A percentile compares a stretch with the other conserved stretches of the same genome.
These are phyloP conservation scores for Penicillium parvum DNA, from an alignment of 495 filamentous ascomycete genomes.

Conservation along the genomic window DNA sequence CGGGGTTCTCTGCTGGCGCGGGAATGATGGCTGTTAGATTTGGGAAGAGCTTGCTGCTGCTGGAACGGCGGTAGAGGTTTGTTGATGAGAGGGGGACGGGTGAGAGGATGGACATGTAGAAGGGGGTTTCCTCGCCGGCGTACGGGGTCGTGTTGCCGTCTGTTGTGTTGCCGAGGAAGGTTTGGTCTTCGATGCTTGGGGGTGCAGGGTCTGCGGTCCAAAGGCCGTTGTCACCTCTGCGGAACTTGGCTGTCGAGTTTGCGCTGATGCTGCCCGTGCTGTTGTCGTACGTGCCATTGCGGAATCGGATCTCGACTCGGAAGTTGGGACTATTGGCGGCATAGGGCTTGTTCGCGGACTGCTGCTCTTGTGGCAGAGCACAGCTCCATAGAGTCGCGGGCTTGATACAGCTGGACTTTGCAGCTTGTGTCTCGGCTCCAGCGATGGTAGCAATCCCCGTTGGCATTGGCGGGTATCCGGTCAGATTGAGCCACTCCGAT, in stretches of 20 bases:
- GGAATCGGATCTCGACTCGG: slow-evolving; percentile 71
- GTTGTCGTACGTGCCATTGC: slow-evolving; percentile 59
- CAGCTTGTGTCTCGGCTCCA: slow-evolving; percentile 53
- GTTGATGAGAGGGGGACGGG: slow-evolving; percentile 23
- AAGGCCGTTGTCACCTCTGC: slow-evolving; percentile 14
- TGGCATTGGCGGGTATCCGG: slow-evolving; percentile 79
- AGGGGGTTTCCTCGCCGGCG: slow-evolving; percentile 49
- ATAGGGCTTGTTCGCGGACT: slow-evolving; percentile 55
- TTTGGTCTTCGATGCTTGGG: slow-evolving; percentile 63
- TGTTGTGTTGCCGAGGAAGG: slow-evolving; percentile 79
- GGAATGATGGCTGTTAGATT: slow-evolving; percentile 54
- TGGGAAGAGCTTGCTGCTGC: slow-evolving; percentile 29
- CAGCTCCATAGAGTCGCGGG: slow-evolving; percentile 79
- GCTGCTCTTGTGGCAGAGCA: slow-evolving; percentile 69
- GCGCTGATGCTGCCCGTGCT: slow-evolving; percentile 23
- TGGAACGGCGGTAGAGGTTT: slow-evolving; percentile 22
- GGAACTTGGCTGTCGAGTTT: slow-evolving; percentile 15
- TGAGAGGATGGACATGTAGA: slow-evolving; percentile 45
- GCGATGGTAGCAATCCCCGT: slow-evolving; percentile 75
- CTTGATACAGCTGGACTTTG: slow-evolving; percentile 60
- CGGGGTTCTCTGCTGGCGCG: slow-evolving; percentile 51
- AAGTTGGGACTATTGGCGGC: slow-evolving; percentile 67
- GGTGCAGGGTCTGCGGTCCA: slow-evolving; percentile 58
- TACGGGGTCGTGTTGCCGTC: slow-evolving; percentile 61
- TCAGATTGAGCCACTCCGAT: slow-evolving; percentile 74